A percentile compares a stretch with the other conserved stretches of the same genome.
Evolutionary conservation across 148 eudicot genomes (phyloP).

Genomic region (Chenopodium berlandieri): DNA sequence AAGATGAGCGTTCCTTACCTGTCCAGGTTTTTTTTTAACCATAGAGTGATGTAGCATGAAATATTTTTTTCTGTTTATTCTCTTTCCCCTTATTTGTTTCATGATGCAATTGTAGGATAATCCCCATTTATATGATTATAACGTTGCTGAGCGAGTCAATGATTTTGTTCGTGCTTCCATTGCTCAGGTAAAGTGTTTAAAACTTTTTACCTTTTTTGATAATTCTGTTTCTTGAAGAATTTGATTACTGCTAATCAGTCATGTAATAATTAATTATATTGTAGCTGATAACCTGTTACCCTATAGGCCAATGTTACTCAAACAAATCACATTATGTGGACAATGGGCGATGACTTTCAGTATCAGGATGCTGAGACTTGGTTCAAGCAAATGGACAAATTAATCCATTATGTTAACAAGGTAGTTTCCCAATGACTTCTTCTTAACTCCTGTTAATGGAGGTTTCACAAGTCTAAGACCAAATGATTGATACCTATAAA

Average conservation of each 20-base stretch:
- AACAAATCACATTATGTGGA: slow-evolving; percentile 95
- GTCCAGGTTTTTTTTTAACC: slow-evolving; percentile 55
- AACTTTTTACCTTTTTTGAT: background rate
- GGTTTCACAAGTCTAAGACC: background rate
- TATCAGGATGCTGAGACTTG: slow-evolving; percentile 93
- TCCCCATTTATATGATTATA: slow-evolving; percentile 60
- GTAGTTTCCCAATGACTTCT: slow-evolving; percentile 25
- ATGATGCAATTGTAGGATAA: slow-evolving; percentile 51
- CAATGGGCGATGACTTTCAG: slow-evolving; percentile 91
- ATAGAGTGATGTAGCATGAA: background rate
- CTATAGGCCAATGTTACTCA: slow-evolving; percentile 70
- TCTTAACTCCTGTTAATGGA: background rate
- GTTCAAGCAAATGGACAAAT: slow-evolving; percentile 94
- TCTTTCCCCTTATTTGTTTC: background rate
- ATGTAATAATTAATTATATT: background rate
- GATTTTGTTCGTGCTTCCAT: slow-evolving; percentile 66
- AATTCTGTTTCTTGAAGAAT: background rate
- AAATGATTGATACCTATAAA: background rate
- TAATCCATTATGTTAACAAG: slow-evolving; percentile 83
- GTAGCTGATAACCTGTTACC: background rate
- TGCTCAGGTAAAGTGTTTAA: slow-evolving; percentile 45
- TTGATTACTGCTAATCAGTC: background rate
- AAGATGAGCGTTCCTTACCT: slow-evolving; percentile 29
- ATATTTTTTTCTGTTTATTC: background rate
- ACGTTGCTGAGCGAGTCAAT: slow-evolving; percentile 63